phyloP scores from a whole-genome alignment of 148 eudicot species.

The Mesembryanthemum crystallinum region DNA sequence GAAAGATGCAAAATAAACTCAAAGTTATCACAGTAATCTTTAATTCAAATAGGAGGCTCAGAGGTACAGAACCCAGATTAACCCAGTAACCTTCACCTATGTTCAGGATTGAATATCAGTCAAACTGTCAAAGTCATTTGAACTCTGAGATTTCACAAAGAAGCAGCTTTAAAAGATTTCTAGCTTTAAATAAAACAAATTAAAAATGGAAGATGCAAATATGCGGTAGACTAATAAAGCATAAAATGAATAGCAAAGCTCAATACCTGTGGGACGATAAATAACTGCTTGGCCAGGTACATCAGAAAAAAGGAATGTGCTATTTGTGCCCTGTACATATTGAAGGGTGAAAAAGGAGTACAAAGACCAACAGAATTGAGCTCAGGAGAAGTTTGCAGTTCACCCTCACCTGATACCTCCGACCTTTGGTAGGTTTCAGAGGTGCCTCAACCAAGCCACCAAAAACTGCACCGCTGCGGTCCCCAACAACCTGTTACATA shows the following conservation, averaged over 20 bases:
- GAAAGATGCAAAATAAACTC: neutral
- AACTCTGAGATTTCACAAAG: neutral
- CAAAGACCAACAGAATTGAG: constrained; percentile 12
- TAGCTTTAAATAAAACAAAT: neutral
- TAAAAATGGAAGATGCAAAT: neutral
- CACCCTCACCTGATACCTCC: constrained; percentile 71
- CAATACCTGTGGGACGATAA: constrained; percentile 79
- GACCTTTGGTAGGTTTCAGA: constrained; percentile 53
- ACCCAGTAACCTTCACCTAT: neutral
- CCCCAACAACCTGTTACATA: constrained; percentile 74
- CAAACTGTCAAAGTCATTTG: neutral
- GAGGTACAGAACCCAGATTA: neutral
- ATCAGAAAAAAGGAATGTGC: constrained; percentile 80
- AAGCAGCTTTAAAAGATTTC: neutral
- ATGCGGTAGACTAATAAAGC: neutral
- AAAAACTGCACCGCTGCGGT: constrained; percentile 80
- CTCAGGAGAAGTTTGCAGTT: constrained; percentile 5
- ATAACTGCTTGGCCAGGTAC: constrained; percentile 55
- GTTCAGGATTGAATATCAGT: neutral
- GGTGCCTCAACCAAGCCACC: constrained; percentile 96
- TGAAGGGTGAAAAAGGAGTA: constrained; percentile 14
- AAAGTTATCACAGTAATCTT: neutral
- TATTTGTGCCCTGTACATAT: constrained; percentile 62
- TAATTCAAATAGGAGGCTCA: neutral
- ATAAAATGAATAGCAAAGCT: neutral